Percentiles rank a stretch among this genome's conserved stretches.
These are phyloP conservation scores for Zygosaccharomyces pseudobailii DNA, from an alignment of 1,139 yeast species.

Conservation along the genomic window DNA sequence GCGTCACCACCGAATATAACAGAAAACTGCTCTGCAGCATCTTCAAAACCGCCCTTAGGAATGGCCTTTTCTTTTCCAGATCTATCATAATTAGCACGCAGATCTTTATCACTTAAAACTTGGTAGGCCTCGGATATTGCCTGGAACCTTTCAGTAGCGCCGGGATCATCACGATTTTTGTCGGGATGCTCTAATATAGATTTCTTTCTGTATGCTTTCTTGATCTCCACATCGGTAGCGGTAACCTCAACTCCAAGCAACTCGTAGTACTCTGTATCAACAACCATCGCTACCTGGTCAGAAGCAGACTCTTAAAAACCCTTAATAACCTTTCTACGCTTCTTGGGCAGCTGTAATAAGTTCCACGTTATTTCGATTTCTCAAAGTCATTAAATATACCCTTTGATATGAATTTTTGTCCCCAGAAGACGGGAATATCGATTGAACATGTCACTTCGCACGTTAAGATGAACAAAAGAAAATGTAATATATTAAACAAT, in stretches of 20 bases:
- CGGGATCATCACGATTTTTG: slow-evolving; percentile 75
- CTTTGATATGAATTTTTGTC: background rate
- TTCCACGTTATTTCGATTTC: background rate
- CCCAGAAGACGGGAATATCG: background rate
- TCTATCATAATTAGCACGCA: slow-evolving; percentile 75
- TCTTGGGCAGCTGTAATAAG: background rate
- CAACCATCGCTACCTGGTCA: slow-evolving; percentile 53
- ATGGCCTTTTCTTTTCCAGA: slow-evolving; percentile 81
- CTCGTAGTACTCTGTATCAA: slow-evolving; percentile 84
- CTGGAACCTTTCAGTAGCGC: slow-evolving; percentile 63
- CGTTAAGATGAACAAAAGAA: background rate
- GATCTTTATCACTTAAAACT: slow-evolving; percentile 69
- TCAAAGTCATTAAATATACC: background rate
- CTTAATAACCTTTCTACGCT: background rate
- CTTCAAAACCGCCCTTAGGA: slow-evolving; percentile 82
- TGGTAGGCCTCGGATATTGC: slow-evolving; percentile 67
- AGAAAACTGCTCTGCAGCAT: slow-evolving; percentile 83
- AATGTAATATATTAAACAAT: background rate
- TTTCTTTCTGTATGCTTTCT: slow-evolving; percentile 84
- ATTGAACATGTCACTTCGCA: background rate
- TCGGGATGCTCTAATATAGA: slow-evolving; percentile 90
- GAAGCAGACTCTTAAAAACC: background rate
- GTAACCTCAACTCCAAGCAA: slow-evolving; percentile 55
- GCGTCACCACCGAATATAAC: slow-evolving; percentile 92
- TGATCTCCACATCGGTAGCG: slow-evolving; percentile 77